Conservation (phyloP, 352 stramenopile genomes). For the Lagenidium sp. region DNA sequence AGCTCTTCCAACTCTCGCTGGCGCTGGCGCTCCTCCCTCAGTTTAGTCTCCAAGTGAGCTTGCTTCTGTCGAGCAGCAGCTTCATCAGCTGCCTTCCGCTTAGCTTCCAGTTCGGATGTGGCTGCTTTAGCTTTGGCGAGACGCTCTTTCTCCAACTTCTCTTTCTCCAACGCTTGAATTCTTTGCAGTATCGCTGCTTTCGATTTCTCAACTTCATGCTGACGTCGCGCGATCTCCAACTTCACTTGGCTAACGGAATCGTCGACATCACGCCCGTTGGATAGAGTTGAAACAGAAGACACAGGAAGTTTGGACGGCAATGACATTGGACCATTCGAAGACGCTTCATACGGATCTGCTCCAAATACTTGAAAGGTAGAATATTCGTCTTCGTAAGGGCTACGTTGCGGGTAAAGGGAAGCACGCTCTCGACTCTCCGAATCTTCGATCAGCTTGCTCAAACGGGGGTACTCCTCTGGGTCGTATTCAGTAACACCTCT, state of each 20-base stretch:
- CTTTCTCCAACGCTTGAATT: constrained; percentile 18
- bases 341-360: constrained; percentile 10
- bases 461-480: constrained; percentile 50
- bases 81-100: too few relatives aligned
- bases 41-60: too few relatives aligned
- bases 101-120: constrained; percentile 2
- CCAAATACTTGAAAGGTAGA: constrained; percentile 61
- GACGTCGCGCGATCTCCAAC: constrained; percentile 44
- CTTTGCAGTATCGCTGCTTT: constrained; percentile 44
- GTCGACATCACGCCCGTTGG: too few relatives aligned
- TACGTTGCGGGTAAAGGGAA: constrained; percentile 50
- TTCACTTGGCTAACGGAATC: too few relatives aligned
- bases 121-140: constrained; percentile 5
- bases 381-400: constrained; percentile 55
- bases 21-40: too few relatives aligned
- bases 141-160: constrained; percentile 37
- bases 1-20: too few relatives aligned
- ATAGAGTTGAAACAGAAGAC: too few relatives aligned
- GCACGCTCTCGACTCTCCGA: constrained; percentile 43
- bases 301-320: too few relatives aligned
- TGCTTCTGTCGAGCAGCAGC: too few relatives aligned
- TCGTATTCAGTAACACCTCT: constrained; percentile 78
- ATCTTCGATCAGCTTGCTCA: constrained; percentile 66
- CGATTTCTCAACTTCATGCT: constrained; percentile 48
- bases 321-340: too few relatives aligned